Base-by-base conservation (phyloP, 768 basidiomycete genomes). In the Mycena albidolilacea region DNA sequence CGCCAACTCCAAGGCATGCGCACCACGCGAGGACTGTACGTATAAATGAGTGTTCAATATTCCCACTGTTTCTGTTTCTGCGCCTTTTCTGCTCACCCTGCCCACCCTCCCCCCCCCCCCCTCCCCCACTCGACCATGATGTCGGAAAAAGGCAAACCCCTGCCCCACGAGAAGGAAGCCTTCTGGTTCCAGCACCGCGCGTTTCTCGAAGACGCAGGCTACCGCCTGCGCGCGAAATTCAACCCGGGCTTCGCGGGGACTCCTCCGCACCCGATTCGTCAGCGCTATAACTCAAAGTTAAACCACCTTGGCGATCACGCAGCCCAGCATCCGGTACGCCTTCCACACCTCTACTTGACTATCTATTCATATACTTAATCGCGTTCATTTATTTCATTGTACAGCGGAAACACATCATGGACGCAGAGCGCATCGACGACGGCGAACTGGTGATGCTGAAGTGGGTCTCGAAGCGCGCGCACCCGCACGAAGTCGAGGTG, bases 401-500 rank as follows among this genome's bases (percentile, higher is more conserved):
- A 30, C 30, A 75, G 75, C 23, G 57, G 46, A 66, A 52, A 54
- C 64, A 72, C 43, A 72, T 75, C 41, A 73, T 75, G 75, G 71
- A 75, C 60, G 75, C 75, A 19, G 75, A 66, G 2, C 75, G 71
- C 9, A 69, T 72, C 14, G 44, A 9, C 3, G 75, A 75, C 57
- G 64, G 66, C 2, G 52, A 69, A 30, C 64, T 63, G 30, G 71
- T 75, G 44, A 75, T 75, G 71, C 62, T 75, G 57, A 75, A 76
- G 54, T 71, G 71, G 64, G 39, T 70, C 21, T 69, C 70, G 21
- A 64, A 60, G 12, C 68, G 61, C 50, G 43, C 74, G 39, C 62
- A 75, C 37, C 79, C 79, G 6, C 55, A 69, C 4, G 82, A 83
- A 39, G 76, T 64, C 0, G 75, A 79, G 6, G 79, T 83, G 5